A percentile compares a stretch with the other conserved stretches of the same genome.
Conservation (phyloP, 2,329 filamentous ascomycete species). For the Myotisia sp. region DNA sequence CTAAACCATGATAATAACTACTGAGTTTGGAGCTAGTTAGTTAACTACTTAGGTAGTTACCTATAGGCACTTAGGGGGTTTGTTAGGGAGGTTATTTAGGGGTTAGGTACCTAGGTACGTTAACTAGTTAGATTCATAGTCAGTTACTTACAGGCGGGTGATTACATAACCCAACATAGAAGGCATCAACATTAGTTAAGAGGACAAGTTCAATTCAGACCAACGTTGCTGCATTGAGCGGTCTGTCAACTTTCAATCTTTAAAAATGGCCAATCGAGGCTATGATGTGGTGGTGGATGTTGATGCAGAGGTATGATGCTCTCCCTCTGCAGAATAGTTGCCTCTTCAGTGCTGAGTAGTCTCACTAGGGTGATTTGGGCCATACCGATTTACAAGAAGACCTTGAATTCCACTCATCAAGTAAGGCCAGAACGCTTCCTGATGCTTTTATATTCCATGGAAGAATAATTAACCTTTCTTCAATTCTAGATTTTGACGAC, state of each 20-base stretch:
- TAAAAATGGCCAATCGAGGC: slow-evolving; percentile 60
- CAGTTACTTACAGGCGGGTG: too few species aligned
- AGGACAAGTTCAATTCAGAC: too few species aligned
- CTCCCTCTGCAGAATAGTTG: not conserved
- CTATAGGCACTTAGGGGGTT: too few species aligned
- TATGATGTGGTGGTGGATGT: slow-evolving; percentile 98
- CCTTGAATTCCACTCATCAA: slow-evolving; percentile 94
- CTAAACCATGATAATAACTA: too few species aligned
- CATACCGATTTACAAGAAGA: slow-evolving; percentile 97
- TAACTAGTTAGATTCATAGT: too few species aligned
- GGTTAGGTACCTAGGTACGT: too few species aligned
- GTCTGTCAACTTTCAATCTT: not conserved
- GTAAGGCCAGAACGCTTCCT: slow-evolving; percentile 27
- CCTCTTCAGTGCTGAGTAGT: slow-evolving; percentile 6
- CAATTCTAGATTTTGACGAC: slow-evolving; percentile 52
- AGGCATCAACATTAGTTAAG: slow-evolving; percentile 1
- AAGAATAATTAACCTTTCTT: not conserved
- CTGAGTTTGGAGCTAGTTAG: too few species aligned
- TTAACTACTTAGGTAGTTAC: too few species aligned
- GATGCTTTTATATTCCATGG: slow-evolving; percentile 1
- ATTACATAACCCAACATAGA: too few species aligned
- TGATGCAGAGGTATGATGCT: slow-evolving; percentile 67
- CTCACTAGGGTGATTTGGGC: slow-evolving; percentile 72
- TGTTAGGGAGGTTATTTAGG: too few species aligned
- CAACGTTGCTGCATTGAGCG: too few species aligned